Conservation (phyloP, 1,284 basidiomycete genomes). For the Ceratobasidium sp. region DNA sequence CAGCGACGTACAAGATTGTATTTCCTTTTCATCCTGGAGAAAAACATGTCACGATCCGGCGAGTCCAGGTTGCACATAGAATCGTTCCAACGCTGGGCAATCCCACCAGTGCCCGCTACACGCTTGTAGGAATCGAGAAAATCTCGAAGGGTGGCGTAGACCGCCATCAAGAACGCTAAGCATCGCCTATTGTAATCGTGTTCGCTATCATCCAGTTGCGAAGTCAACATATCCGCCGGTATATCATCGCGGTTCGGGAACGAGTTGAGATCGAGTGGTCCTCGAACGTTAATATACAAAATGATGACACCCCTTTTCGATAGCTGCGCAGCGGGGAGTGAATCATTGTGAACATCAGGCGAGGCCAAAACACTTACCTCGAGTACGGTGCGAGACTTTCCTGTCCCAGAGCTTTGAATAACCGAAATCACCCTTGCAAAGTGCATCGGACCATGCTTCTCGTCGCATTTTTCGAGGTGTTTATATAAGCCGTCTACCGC, state of each 20-base stretch:
- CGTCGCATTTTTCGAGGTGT: background rate
- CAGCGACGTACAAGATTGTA: no score
- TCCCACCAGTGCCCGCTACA: no score
- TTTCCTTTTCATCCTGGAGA: no score
- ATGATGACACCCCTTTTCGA: background rate
- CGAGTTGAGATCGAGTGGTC: background rate
- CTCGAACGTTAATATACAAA: slow-evolving; percentile 4
- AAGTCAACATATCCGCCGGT: background rate
- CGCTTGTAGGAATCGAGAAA: background rate
- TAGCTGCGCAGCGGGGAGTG: background rate
- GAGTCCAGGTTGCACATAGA: no score
- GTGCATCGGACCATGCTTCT: no score
- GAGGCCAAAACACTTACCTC: background rate
- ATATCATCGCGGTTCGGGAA: background rate
- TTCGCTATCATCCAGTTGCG: background rate
- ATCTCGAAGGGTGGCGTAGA: background rate
- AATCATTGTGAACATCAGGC: background rate
- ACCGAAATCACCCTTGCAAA: background rate
- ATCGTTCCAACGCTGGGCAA: no score
- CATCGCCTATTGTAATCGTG: background rate
- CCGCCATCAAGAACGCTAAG: background rate
- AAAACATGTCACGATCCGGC: no score
- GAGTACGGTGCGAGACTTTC: slow-evolving; percentile 6
- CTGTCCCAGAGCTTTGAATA: slow-evolving; percentile 15
- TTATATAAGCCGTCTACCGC: no score